A percentile compares a stretch with the other conserved stretches of the same genome.
Conservation (phyloP, 371 early-diverging fungal genomes). For the Blakeslea trispora region DNA sequence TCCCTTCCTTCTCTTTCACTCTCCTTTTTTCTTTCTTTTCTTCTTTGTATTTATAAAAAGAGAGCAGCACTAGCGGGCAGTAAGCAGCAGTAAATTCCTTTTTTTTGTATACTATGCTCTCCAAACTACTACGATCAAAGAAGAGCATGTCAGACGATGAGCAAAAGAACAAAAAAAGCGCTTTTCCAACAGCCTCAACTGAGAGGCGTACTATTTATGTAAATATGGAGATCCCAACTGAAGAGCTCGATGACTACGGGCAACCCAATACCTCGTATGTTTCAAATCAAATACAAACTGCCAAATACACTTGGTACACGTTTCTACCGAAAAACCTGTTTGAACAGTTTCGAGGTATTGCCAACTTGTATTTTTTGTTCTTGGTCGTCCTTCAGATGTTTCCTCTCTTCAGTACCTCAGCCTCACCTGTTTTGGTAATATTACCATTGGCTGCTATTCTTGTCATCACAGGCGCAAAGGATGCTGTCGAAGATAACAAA, state of each 20-base stretch:
- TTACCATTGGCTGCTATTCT: slow-evolving; percentile 87
- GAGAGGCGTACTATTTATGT: slow-evolving; percentile 49
- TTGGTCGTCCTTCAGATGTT: slow-evolving; percentile 86
- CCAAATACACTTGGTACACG: slow-evolving; percentile 82
- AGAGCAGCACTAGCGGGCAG: no score
- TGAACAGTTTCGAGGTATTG: slow-evolving; percentile 90
- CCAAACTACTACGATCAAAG: background rate
- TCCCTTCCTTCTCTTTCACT: background rate
- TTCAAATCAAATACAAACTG: slow-evolving; percentile 77
- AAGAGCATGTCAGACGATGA: background rate
- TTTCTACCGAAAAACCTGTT: slow-evolving; percentile 94
- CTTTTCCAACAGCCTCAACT: slow-evolving; percentile 42
- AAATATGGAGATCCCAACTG: slow-evolving; percentile 43
- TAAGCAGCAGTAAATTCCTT: background rate
- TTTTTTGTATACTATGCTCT: background rate
- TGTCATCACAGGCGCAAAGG: slow-evolving; percentile 87
- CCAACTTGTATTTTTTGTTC: slow-evolving; percentile 93
- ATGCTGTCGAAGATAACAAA: slow-evolving; percentile 93
- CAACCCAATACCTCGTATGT: slow-evolving; percentile 34
- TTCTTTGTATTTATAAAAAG: background rate
- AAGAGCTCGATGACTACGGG: slow-evolving; percentile 44
- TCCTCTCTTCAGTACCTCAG: slow-evolving; percentile 70
- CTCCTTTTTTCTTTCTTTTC: background rate
- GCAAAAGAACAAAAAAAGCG: slow-evolving; percentile 21
- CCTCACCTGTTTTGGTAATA: slow-evolving; percentile 75